Percentiles rank a stretch among this genome's conserved stretches.
These are phyloP conservation scores for Zymoseptoria passerinii DNA, from an alignment of 2,329 filamentous ascomycete species.

Conservation along the genomic window DNA sequence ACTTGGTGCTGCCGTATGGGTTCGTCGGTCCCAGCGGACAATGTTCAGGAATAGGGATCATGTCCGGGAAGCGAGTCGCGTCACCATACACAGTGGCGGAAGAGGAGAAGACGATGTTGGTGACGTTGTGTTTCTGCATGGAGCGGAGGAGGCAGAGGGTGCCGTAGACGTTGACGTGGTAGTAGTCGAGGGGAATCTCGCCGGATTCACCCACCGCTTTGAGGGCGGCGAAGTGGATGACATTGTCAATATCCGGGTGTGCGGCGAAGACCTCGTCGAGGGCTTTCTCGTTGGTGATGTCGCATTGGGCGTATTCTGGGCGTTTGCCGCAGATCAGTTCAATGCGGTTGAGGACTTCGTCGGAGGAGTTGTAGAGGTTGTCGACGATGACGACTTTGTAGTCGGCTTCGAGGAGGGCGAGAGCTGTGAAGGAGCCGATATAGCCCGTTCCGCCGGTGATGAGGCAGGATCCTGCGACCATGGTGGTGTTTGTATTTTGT, in stretches of 20 bases:
- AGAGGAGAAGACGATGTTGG: constrained; percentile 97
- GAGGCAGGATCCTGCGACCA: constrained; percentile 20
- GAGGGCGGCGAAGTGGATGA: constrained; percentile 96
- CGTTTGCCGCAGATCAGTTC: constrained; percentile 86
- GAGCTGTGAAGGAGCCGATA: constrained; percentile 93
- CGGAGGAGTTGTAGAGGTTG: constrained; percentile 93
- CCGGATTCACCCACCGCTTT: constrained; percentile 97
- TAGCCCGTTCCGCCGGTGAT: constrained; percentile 71
- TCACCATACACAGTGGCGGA: constrained; percentile 98
- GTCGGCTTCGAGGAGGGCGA: constrained; percentile 83
- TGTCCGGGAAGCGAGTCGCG: constrained; percentile 88
- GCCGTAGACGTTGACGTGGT: constrained; percentile 90
- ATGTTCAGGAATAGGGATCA: constrained; percentile 97
- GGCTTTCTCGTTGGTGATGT: constrained; percentile 76
- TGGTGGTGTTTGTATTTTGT: constrained; percentile 4
- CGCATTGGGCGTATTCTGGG: constrained; percentile 73
- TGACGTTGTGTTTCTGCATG: constrained; percentile 84
- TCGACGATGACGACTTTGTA: constrained; percentile 97
- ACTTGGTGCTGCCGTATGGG: constrained; percentile 95
- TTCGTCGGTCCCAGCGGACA: constrained; percentile 96
- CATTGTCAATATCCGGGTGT: constrained; percentile 90
- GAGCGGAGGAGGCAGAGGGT: constrained; percentile 76
- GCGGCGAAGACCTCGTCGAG: constrained; percentile 81
- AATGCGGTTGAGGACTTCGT: constrained; percentile 86
- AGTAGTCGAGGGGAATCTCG: constrained; percentile 94